These are phyloP conservation scores for Aspergillus alliaceus DNA, from an alignment of 2,329 filamentous ascomycete species.

Conservation along the genomic window DNA sequence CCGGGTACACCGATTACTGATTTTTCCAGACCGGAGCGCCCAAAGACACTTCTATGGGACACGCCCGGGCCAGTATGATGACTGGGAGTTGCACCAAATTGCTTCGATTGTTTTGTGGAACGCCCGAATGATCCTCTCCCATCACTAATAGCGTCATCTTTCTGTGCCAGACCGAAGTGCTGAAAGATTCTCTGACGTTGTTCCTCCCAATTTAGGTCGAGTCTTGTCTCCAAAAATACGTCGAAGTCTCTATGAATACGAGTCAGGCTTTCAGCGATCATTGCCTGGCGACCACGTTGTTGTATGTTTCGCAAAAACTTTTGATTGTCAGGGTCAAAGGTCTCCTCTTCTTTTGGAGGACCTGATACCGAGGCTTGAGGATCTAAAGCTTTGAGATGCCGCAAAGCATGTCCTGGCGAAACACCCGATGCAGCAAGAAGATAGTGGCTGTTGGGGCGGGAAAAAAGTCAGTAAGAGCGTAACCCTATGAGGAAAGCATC, in stretches of 20 bases:
- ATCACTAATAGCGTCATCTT: conserved; percentile 42
- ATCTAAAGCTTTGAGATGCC: conserved; percentile 81
- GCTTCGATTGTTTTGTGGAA: conserved; percentile 39
- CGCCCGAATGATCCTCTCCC: conserved; percentile 53
- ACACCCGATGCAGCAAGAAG: conserved; percentile 91
- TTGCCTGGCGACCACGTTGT: conserved; percentile 84
- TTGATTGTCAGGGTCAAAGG: conserved; percentile 57
- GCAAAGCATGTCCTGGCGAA: conserved; percentile 79
- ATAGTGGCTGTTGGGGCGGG: conserved; percentile 66
- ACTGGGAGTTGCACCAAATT: conserved; percentile 43
- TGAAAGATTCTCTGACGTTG: conserved; percentile 92
- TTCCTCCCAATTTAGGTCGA: conserved; percentile 93
- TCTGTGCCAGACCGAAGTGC: conserved; percentile 80
- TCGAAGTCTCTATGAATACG: conserved; percentile 91
- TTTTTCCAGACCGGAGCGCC: conserved; percentile 70
- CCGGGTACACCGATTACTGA: conserved; percentile 84
- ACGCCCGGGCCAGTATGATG: conserved; percentile 42
- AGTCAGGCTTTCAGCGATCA: conserved; percentile 88
- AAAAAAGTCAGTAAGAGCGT: not conserved
- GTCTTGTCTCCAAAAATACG: conserved; percentile 87
- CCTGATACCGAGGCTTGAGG: conserved; percentile 59
- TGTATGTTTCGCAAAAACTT: conserved; percentile 83
- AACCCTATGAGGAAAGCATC: not conserved
- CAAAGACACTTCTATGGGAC: conserved; percentile 59
- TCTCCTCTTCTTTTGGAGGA: conserved; percentile 36